phyloP scores from a whole-genome alignment of 306 rosid genomes.

The Glycyrrhiza uralensis region DNA sequence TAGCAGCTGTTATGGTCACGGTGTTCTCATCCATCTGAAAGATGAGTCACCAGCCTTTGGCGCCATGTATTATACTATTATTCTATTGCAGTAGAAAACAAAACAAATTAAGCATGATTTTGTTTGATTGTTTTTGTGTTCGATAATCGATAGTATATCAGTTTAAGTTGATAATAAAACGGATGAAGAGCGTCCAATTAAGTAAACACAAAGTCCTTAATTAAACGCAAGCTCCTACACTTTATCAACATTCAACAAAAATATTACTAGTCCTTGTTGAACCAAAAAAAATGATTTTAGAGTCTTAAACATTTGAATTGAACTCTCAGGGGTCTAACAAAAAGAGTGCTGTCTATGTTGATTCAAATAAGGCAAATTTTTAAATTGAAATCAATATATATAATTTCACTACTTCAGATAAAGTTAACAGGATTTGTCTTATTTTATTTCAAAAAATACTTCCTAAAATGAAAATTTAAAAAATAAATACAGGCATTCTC shows the following conservation, averaged over 20 bases:
- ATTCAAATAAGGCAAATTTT: not conserved
- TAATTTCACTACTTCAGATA: not conserved
- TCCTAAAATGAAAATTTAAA: not conserved
- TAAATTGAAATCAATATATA: not conserved
- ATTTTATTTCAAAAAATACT: not conserved
- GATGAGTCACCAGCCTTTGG: not conserved
- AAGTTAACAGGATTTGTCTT: not conserved
- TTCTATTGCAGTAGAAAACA: not conserved
- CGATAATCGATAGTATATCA: too few species aligned
- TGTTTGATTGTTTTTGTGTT: not conserved
- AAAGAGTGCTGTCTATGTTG: not conserved
- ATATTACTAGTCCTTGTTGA: not conserved
- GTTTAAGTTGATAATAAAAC: not conserved
- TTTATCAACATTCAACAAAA: not conserved
- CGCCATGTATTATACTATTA: not conserved
- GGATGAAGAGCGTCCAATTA: not conserved
- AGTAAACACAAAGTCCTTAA: not conserved
- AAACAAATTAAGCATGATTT: slow-evolving; percentile 8
- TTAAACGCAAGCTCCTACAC: not conserved
- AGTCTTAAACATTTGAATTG: not conserved
- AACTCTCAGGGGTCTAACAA: not conserved
- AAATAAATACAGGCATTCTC: too few species aligned
- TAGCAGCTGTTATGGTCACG: not conserved
- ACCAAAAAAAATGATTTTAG: not conserved
- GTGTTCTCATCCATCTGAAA: not conserved